Conservation (phyloP, 768 basidiomycete species). For the Postia placenta region DNA sequence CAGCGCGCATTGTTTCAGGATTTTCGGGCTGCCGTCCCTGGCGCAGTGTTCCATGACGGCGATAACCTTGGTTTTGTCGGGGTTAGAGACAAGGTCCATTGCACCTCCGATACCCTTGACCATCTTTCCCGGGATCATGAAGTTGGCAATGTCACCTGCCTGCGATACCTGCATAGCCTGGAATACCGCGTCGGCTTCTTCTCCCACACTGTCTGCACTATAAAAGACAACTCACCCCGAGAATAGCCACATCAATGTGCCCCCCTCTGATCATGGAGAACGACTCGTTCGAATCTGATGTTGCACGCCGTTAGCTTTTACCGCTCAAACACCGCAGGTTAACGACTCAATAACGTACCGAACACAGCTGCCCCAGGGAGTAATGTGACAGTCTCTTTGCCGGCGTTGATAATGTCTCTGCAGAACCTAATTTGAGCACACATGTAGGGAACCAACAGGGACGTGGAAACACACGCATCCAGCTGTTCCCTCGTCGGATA, state of each 20-base stretch:
- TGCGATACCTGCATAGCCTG: constrained; percentile 97
- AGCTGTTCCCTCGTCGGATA: constrained; percentile 77
- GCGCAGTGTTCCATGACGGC: constrained; percentile 87
- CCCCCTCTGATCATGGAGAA: constrained; percentile 98
- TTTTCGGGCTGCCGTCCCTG: constrained; percentile 86
- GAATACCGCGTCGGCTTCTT: neutral
- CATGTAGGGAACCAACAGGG: neutral
- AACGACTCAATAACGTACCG: constrained; percentile 41
- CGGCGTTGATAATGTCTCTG: constrained; percentile 90
- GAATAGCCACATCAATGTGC: constrained; percentile 88
- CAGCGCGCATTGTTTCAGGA: constrained; percentile 72
- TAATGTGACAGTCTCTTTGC: constrained; percentile 91
- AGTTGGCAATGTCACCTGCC: constrained; percentile 92
- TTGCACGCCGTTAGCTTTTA: neutral
- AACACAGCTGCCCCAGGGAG: constrained; percentile 90
- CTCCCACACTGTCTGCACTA: constrained; percentile 6
- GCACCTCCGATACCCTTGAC: constrained; percentile 93
- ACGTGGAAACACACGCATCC: constrained; percentile 57
- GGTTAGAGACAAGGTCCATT: constrained; percentile 96
- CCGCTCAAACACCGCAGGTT: neutral
- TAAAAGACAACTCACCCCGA: constrained; percentile 57
- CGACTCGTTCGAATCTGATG: constrained; percentile 79
- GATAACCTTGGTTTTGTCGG: constrained; percentile 90
- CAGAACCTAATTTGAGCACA: neutral
- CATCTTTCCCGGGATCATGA: constrained; percentile 96